A percentile compares a stretch with the other conserved stretches of the same genome.
Evolutionary conservation across 2,329 filamentous ascomycete genomes (phyloP).

Genomic region (Talaromyces sp.): DNA sequence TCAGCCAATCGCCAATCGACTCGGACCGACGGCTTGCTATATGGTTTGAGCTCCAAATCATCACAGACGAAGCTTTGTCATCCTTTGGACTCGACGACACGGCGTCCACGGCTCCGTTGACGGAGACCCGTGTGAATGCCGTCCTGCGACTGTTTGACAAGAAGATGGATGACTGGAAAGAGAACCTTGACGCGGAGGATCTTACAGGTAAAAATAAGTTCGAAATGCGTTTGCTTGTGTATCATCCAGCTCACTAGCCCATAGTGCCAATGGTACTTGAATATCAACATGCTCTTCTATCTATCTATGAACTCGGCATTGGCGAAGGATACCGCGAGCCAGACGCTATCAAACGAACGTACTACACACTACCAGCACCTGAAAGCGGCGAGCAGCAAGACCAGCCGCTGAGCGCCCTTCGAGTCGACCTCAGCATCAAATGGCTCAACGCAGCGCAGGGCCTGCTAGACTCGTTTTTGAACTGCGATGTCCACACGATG

Average conservation of each 20-base stretch:
- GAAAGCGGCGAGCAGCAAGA: conserved; percentile 16
- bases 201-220: conserved; percentile 21
- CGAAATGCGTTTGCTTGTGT: background rate
- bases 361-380: conserved; percentile 26
- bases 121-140: conserved; percentile 28
- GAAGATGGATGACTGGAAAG: conserved; percentile 29
- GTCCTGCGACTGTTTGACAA: conserved; percentile 32
- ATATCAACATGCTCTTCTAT: conserved; percentile 25
- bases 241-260: background rate
- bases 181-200: conserved; percentile 21
- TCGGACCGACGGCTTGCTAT: conserved; percentile 26
- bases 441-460: conserved; percentile 33
- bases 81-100: conserved; percentile 33
- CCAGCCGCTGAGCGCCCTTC: conserved; percentile 24
- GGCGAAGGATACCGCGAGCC: conserved; percentile 32
- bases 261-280: conserved; percentile 25
- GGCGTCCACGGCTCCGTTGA: conserved; percentile 24
- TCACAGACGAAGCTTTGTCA: conserved; percentile 29
- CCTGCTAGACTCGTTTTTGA: conserved; percentile 26
- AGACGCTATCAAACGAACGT: conserved; percentile 26
- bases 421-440: conserved; percentile 32
- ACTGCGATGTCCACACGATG: conserved; percentile 27
- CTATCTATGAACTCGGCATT: conserved; percentile 28
- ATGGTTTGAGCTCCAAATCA: conserved; percentile 31
- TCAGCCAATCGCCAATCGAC: conserved; percentile 24